Base-by-base conservation (phyloP, 1,284 basidiomycete species). In the Ganoderma leucocontextum region DNA sequence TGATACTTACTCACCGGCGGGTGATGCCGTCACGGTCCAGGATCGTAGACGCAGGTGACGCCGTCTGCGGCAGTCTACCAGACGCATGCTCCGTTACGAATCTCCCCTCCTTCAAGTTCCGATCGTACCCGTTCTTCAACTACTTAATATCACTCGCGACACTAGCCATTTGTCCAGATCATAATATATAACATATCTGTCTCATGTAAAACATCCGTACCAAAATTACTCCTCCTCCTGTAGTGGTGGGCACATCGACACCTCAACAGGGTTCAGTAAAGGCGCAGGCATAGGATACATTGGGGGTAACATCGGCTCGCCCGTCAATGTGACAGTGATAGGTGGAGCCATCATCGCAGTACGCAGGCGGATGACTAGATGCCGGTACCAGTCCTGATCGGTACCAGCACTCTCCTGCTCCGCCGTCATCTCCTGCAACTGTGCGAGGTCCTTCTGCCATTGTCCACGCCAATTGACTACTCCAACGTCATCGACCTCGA, bases 391-490 rank as follows among this genome's bases (percentile, higher is more conserved):
- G 70, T 95, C 93, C 63, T 87, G 88, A 64, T 91, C 91, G 0
- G 86, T 89, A 41, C 89, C 90, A 25, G 88, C 87, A 79, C 93
- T 93, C 77, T 94, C 91, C 76, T 94, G 93, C 74, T 94, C 90
- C 17, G 81, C 84, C 0, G 93, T 92, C 36, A 92, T 80, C 67
- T 89, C 86, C 75, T 91, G 89, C 67, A 95, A 81, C 75, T 88
- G 89, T 22, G 85, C 84, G 53, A 95, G 85, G 79, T 95, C 93
- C 79, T 94, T 94, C 64, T 89, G 79, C 89, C 93, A 91, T 47
- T 90, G 89, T 41, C 87, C 77, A 61, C 89, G 88, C 93, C 93
- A 95, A 77, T 92, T 88, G 44, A 93, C 86, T 67, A 92, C 88
- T 35, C 93, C 93, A 66, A 91, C 85, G 76, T 92, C 93, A 70